These are phyloP conservation scores for Colletotrichum lupini DNA, from an alignment of 2,329 filamentous ascomycete species.

Conservation along the genomic window DNA sequence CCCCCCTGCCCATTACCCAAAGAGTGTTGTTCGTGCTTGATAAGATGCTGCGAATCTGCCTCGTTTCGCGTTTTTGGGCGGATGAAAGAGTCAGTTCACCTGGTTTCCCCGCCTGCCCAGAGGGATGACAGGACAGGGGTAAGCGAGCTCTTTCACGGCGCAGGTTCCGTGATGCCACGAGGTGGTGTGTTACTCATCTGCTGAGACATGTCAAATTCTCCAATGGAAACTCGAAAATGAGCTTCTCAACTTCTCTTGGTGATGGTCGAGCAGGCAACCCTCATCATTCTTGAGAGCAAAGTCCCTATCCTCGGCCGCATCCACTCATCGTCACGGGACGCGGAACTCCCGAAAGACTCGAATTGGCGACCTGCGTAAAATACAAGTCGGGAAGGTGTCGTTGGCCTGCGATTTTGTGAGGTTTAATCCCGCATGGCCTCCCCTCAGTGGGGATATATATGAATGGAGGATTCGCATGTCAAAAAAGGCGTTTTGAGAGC, in stretches of 20 bases:
- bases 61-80: conserved; percentile 11
- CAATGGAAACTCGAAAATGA: conserved; percentile 22
- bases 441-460: conserved; percentile 2
- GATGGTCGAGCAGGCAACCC: conserved; percentile 25
- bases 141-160: conserved; percentile 25
- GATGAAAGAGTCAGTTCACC: conserved; percentile 6
- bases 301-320: conserved; percentile 22
- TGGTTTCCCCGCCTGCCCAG: conserved; percentile 11
- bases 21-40: background rate
- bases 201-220: conserved; percentile 20
- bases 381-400: background rate
- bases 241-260: conserved; percentile 3
- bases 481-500: background rate
- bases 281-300: conserved; percentile 9
- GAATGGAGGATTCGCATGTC: conserved; percentile 1
- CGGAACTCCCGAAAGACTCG: conserved; percentile 9
- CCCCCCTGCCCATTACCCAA: conserved; percentile 2
- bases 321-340: conserved; percentile 28
- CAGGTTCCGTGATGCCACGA: conserved; percentile 26
- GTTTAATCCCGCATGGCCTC: background rate
- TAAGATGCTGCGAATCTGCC: conserved; percentile 7
- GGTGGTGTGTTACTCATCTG: conserved; percentile 28
- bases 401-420: background rate
- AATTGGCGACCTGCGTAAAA: background rate
- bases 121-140: conserved; percentile 27